phyloP scores from a whole-genome alignment of 345 rosid genomes.

The Citrus sp. region DNA sequence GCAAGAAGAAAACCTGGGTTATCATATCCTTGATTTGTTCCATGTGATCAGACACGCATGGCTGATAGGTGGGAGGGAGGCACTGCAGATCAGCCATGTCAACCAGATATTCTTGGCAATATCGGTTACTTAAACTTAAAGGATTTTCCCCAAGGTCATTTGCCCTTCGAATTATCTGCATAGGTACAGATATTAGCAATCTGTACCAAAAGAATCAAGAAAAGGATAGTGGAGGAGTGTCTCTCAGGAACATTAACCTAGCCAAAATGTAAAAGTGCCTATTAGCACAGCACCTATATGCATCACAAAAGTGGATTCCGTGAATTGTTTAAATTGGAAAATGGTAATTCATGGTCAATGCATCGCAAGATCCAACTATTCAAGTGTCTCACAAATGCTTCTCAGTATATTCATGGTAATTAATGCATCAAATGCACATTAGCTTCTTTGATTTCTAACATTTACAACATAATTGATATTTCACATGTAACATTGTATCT shows the following conservation, averaged over 20 bases:
- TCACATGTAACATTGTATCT: background rate
- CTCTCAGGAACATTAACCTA: no score
- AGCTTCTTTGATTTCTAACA: background rate
- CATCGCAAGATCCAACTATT: background rate
- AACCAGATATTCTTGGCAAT: constrained; percentile 67
- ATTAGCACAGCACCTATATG: background rate
- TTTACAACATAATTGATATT: background rate
- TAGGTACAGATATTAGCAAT: background rate
- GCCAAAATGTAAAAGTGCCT: background rate
- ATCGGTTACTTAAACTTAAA: constrained; percentile 51
- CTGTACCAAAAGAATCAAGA: background rate
- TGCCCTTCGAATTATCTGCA: constrained; percentile 74
- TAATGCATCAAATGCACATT: background rate
- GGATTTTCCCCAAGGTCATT: constrained; percentile 61
- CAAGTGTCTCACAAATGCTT: background rate
- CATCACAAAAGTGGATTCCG: background rate
- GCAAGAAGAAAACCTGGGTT: constrained; percentile 38
- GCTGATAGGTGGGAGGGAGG: constrained; percentile 77
- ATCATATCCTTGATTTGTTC: constrained; percentile 75
- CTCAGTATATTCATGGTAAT: background rate
- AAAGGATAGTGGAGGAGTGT: background rate
- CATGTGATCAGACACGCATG: constrained; percentile 75
- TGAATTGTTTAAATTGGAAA: background rate
- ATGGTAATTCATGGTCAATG: background rate
- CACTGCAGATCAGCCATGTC: constrained; percentile 82